phyloP scores from a whole-genome alignment of 306 rosid species.

The Inga oerstediana region DNA sequence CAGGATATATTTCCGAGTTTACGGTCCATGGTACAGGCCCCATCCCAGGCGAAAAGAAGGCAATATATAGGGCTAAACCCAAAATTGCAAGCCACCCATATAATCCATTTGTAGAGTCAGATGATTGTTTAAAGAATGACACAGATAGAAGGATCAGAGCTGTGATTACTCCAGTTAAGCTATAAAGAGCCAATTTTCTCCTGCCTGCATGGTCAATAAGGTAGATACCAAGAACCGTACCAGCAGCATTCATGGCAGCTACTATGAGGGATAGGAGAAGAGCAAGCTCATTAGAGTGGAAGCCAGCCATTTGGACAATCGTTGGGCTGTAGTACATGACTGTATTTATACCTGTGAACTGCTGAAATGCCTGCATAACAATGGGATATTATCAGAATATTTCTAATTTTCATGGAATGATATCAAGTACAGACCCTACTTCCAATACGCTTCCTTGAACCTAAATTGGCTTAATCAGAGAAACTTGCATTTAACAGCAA shows the following conservation, averaged over 20 bases:
- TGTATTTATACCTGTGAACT: slow-evolving; percentile 93
- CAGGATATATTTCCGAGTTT: slow-evolving; percentile 91
- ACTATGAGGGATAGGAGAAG: slow-evolving; percentile 78
- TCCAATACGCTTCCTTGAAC: slow-evolving; percentile 1
- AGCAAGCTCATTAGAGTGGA: slow-evolving; percentile 72
- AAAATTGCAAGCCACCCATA: slow-evolving; percentile 74
- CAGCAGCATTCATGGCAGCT: slow-evolving; percentile 82
- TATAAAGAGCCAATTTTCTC: slow-evolving; percentile 62
- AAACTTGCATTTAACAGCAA: slow-evolving; percentile 10
- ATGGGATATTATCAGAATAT: slow-evolving; percentile 26
- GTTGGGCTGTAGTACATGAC: slow-evolving; percentile 99
- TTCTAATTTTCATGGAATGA: slow-evolving; percentile 11
- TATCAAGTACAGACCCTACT: slow-evolving; percentile 10
- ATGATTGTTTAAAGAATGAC: slow-evolving; percentile 59
- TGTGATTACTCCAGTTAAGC: slow-evolving; percentile 74
- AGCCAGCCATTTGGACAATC: slow-evolving; percentile 95
- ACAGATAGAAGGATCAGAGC: slow-evolving; percentile 64
- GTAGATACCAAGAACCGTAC: slow-evolving; percentile 81
- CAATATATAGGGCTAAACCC: slow-evolving; percentile 76
- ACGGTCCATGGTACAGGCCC: slow-evolving; percentile 96
- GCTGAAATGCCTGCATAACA: slow-evolving; percentile 83
- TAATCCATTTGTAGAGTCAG: slow-evolving; percentile 41
- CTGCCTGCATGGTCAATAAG: slow-evolving; percentile 83
- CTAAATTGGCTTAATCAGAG: neutral
- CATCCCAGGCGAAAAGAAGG: slow-evolving; percentile 90